These are phyloP conservation scores for Fusarium tanahbumbuense DNA, from an alignment of 2,329 filamentous ascomycete genomes.

Conservation along the genomic window DNA sequence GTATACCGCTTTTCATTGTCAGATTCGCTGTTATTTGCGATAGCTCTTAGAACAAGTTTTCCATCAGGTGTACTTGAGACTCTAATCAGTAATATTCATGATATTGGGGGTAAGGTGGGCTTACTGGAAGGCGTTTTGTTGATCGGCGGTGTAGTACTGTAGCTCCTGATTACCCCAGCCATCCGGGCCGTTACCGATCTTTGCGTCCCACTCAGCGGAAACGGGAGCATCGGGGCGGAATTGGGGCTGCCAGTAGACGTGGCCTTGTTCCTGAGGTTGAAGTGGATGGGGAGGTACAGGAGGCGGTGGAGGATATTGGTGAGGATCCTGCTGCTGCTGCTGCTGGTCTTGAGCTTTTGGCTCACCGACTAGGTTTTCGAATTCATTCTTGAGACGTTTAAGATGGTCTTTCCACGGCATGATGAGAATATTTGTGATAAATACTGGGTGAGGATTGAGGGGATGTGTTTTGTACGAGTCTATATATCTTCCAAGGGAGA, in stretches of 20 bases:
- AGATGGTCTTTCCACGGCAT: slow-evolving; percentile 56
- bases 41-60: slow-evolving; percentile 64
- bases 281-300: slow-evolving; percentile 37
- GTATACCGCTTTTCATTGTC: slow-evolving; percentile 61
- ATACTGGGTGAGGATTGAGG: no score
- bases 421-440: background rate
- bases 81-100: slow-evolving; percentile 1
- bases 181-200: slow-evolving; percentile 65
- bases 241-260: slow-evolving; percentile 64
- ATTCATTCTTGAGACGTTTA: slow-evolving; percentile 54
- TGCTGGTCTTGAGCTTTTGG: slow-evolving; percentile 39
- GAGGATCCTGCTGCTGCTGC: slow-evolving; percentile 8
- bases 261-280: slow-evolving; percentile 34
- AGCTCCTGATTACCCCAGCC: slow-evolving; percentile 73
- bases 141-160: slow-evolving; percentile 64
- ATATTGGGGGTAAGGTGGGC: background rate
- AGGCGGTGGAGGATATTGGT: slow-evolving; percentile 15
- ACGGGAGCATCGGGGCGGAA: slow-evolving; percentile 61
- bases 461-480: background rate
- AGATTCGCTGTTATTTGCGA: slow-evolving; percentile 53
- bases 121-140: slow-evolving; percentile 65
- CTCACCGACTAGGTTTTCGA: slow-evolving; percentile 51
- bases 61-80: slow-evolving; percentile 49
- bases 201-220: slow-evolving; percentile 63
- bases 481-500: background rate